Evolutionary conservation across 2,329 filamentous ascomycete genomes (phyloP), one percentile per base, ranked within the genome.

Genomic region (Westerdykella sp.): DNA sequence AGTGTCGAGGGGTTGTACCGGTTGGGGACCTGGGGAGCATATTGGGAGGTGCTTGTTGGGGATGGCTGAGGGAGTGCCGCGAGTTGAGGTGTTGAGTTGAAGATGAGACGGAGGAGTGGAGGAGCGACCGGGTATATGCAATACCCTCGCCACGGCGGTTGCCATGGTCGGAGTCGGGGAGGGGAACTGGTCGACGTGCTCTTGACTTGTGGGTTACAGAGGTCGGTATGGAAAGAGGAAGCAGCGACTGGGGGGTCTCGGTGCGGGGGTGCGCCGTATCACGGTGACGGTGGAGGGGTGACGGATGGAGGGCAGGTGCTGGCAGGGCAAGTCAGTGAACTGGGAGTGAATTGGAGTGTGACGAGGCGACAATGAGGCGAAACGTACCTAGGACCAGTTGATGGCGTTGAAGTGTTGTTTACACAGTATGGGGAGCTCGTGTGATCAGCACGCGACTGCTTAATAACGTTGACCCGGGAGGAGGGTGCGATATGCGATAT

Each of bases 41-140:
- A 84, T 73, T n/a, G 90, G 89, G 18, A 95, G 75, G 68, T 95
- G 88, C 68, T 93, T 95, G 70, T 95, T 95, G 9, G 89, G 87
- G 2, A 76, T 58, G 18, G 93, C 74, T 6, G 85, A 72, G 14
- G 79, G 78, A 6, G 77, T 74, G 37, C 74, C 76, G 55, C 75
- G 69, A 40, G 74, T 62, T 6, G 75, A 73, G 12, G 76, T 75
- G 60, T 81, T 82, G 51, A 84, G 70, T 32, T 72, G 76, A 46
- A 83, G 67, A 28, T 77, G 70, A 28, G 78, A 69, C 30, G 77
- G 74, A 36, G 79, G 67, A 25, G 69, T 71, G 15, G 69, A 59
- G 23, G 66, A 65, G 32, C 66, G 61, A 35, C 50, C 49, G 25
- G 59, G 59, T 48, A 69, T 59, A 37, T 62, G 51, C 41, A 63